These are phyloP conservation scores for Ambrosiella xylebori DNA, from an alignment of 2,329 filamentous ascomycete genomes.

Conservation along the genomic window DNA sequence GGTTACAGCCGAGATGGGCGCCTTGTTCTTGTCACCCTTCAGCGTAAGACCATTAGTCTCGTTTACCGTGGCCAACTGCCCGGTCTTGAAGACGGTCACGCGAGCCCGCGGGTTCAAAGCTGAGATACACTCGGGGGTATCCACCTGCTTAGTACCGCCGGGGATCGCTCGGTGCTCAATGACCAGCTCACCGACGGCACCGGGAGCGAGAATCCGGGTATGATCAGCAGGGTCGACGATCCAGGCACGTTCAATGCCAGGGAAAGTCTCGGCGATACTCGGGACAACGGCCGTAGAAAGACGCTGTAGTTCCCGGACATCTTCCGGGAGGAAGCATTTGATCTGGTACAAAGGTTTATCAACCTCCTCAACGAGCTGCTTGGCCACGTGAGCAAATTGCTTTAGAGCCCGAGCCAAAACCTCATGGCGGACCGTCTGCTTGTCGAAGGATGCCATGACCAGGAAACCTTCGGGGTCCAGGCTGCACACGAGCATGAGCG, in stretches of 20 bases:
- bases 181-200: constrained; percentile 28
- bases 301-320: constrained; percentile 19
- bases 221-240: constrained; percentile 24
- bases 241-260: constrained; percentile 20
- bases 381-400: constrained; percentile 34
- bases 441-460: constrained; percentile 48
- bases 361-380: constrained; percentile 28
- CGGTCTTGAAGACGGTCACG: constrained; percentile 23
- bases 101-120: constrained; percentile 10
- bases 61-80: constrained; percentile 24
- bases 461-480: constrained; percentile 37
- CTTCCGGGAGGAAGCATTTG: constrained; percentile 20
- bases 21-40: constrained; percentile 15
- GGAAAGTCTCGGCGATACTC: constrained; percentile 17
- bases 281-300: constrained; percentile 17
- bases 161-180: constrained; percentile 20
- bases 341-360: constrained; percentile 21
- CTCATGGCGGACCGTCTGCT: constrained; percentile 33
- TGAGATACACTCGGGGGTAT: constrained; percentile 19
- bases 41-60: constrained; percentile 19
- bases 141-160: constrained; percentile 16
- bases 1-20: constrained; percentile 6
- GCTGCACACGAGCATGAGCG: constrained; percentile 48
- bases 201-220: constrained; percentile 23
- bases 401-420: constrained; percentile 36